Evolutionary conservation across 371 early-diverging fungal species (phyloP).

Genomic region (Dinochytrium kinnereticum): DNA sequence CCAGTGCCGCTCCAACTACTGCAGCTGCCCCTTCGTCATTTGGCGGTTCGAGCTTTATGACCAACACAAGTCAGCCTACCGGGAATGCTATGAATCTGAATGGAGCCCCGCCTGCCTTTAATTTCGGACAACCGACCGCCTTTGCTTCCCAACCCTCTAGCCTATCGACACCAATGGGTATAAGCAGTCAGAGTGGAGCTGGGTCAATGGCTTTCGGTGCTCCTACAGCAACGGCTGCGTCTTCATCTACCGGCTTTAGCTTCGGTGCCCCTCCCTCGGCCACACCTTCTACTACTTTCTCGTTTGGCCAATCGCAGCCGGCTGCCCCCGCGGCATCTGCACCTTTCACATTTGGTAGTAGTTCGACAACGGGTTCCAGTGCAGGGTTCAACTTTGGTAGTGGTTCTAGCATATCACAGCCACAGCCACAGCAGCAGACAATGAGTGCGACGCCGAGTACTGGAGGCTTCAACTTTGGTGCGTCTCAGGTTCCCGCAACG

Average conservation of each 20-base stretch:
- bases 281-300: neutral
- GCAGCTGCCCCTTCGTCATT: no score
- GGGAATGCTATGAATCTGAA: no score
- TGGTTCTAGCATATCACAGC: neutral
- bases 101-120: neutral
- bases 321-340: neutral
- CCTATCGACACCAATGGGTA: neutral
- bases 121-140: neutral
- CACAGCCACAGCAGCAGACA: neutral
- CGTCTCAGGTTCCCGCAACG: neutral
- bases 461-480: neutral
- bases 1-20: no score
- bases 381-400: slow-evolving; percentile 3
- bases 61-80: no score
- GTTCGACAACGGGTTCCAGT: neutral
- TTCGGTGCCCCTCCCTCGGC: neutral
- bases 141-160: no score
- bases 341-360: slow-evolving; percentile 7
- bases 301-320: neutral
- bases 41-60: no score
- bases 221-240: neutral
- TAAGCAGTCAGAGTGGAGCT: neutral
- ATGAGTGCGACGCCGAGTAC: no score
- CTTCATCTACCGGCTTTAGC: neutral
- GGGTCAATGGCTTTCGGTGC: neutral